Percentiles rank a stretch among this genome's conserved stretches.
Conservation (phyloP, 1,139 yeast genomes). For the Geotrichum aggregatum region DNA sequence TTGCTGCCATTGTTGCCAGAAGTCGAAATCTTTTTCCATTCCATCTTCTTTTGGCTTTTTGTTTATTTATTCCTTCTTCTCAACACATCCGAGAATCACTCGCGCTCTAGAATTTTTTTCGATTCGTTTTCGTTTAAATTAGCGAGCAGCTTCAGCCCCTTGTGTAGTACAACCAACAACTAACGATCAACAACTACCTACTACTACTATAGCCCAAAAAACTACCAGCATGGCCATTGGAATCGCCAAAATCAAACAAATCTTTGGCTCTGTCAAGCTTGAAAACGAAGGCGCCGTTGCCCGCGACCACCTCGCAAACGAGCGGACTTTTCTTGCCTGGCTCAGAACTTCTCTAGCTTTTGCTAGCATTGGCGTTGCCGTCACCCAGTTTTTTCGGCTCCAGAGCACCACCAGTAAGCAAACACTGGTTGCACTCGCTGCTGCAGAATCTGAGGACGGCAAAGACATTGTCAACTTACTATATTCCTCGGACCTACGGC, state of each 20-base stretch:
- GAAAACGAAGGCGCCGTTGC: slow-evolving; percentile 50
- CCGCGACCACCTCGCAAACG: slow-evolving; percentile 65
- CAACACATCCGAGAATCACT: too few relatives aligned
- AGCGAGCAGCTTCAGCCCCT: too few relatives aligned
- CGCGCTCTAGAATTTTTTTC: too few relatives aligned
- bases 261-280: slow-evolving; percentile 34
- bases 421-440: too few relatives aligned
- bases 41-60: not conserved
- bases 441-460: too few relatives aligned
- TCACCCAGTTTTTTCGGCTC: slow-evolving; percentile 51
- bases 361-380: slow-evolving; percentile 55
- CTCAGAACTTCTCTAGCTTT: slow-evolving; percentile 58
- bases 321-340: slow-evolving; percentile 75
- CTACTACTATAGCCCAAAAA: too few relatives aligned
- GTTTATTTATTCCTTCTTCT: too few relatives aligned
- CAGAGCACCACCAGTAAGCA: slow-evolving; percentile 23
- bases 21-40: not conserved
- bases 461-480: slow-evolving; percentile 10
- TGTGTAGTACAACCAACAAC: too few relatives aligned
- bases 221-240: too few relatives aligned
- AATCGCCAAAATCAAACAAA: too few relatives aligned
- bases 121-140: too few relatives aligned
- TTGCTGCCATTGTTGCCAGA: not conserved
- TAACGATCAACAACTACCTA: too few relatives aligned
- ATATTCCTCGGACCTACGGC: slow-evolving; percentile 17